Evolutionary conservation across 164 flowering plant species (phyloP).

Genomic region (Tinospora cordifolia): DNA sequence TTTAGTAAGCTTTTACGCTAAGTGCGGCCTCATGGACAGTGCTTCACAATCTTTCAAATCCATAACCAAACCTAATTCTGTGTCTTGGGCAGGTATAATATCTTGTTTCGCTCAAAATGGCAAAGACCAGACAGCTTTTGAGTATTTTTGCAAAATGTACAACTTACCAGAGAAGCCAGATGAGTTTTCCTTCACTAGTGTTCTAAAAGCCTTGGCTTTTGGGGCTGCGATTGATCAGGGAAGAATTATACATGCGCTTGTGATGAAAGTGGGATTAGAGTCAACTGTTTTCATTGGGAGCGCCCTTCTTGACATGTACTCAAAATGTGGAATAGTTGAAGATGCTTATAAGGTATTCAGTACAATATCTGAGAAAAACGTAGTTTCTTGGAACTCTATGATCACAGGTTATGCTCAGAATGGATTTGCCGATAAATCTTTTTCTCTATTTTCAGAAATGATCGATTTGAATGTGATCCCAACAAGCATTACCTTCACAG

Average conservation of each 20-base stretch:
- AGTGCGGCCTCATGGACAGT: conserved; percentile 8
- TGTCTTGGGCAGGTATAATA: conserved; percentile 13
- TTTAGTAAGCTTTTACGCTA: conserved; percentile 8
- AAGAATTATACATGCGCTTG: conserved; percentile 9
- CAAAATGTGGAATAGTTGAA: conserved; percentile 13
- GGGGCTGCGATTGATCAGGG: conserved; percentile 2
- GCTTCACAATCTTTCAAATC: conserved; percentile 2
- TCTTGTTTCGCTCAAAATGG: conserved; percentile 13
- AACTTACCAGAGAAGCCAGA: conserved; percentile 7
- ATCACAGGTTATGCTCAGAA: conserved; percentile 12
- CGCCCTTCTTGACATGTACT: conserved; percentile 13
- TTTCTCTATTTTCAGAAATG: conserved; percentile 7
- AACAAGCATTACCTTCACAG: conserved; percentile 10
- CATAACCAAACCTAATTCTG: conserved; percentile 1
- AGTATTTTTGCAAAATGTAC: conserved; percentile 9
- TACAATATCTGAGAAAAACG: conserved; percentile 3
- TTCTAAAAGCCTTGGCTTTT: conserved; percentile 11
- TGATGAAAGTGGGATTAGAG: conserved; percentile 8
- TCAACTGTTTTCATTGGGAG: conserved; percentile 8
- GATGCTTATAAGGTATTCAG: conserved; percentile 8
- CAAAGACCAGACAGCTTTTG: background rate
- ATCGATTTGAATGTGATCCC: conserved; percentile 1
- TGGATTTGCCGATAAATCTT: conserved; percentile 7
- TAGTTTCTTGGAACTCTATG: conserved; percentile 16
- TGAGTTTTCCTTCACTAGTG: conserved; percentile 12